Evolutionary conservation across 2,329 filamentous ascomycete genomes (phyloP).

Genomic region (Tolypocladium tropicale): DNA sequence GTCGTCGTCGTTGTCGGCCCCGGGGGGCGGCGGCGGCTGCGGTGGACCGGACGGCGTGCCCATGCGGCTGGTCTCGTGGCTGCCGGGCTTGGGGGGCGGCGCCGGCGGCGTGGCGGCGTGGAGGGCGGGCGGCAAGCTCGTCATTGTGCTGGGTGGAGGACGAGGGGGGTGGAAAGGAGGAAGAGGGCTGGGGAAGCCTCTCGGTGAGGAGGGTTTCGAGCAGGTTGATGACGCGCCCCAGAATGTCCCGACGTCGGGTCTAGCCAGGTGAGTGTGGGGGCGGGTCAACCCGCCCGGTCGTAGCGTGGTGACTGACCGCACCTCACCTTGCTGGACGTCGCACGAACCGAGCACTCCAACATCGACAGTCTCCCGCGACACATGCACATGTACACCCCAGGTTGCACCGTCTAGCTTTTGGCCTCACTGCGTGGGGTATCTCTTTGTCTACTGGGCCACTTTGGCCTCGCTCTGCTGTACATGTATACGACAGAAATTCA

Average conservation of each 20-base stretch:
- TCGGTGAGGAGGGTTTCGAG: too few relatives aligned
- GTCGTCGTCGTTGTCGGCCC: conserved; percentile 8
- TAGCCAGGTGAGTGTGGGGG: background rate
- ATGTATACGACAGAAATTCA: background rate
- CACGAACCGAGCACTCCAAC: background rate
- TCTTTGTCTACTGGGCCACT: background rate
- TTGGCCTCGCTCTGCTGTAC: background rate
- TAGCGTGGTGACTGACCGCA: background rate
- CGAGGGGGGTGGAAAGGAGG: background rate
- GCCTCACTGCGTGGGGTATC: background rate
- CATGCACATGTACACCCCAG: background rate
- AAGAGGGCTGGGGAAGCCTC: too few relatives aligned
- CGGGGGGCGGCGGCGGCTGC: conserved; percentile 24
- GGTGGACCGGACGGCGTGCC: conserved; percentile 48
- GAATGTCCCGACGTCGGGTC: background rate
- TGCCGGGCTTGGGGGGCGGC: conserved; percentile 62
- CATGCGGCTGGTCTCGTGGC: conserved; percentile 57
- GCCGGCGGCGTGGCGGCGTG: conserved; percentile 43
- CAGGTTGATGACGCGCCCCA: too few relatives aligned
- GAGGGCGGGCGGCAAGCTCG: conserved; percentile 17
- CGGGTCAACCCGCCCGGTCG: background rate
- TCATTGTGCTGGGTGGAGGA: conserved; percentile 10
- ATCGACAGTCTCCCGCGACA: background rate
- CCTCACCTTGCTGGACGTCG: background rate
- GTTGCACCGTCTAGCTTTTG: background rate